These are phyloP conservation scores for Paecilomyces sp. DNA, from an alignment of 2,329 filamentous ascomycete species.

Conservation along the genomic window DNA sequence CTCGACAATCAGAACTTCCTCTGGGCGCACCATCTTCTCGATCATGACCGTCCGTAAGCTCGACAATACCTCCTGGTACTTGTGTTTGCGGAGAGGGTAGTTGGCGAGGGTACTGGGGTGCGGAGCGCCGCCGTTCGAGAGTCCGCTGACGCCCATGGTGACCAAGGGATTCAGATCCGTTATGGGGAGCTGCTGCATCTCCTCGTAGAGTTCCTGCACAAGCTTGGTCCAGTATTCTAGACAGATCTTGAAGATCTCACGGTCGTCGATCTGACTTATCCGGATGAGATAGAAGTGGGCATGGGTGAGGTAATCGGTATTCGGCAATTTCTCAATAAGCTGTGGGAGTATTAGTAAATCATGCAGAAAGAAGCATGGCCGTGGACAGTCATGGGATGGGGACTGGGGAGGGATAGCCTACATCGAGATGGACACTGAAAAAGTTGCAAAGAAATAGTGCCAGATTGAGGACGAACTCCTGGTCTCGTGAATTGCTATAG, in stretches of 20 bases:
- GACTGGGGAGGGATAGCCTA: conserved; percentile 36
- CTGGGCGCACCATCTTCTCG: conserved; percentile 97
- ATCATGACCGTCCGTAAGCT: conserved; percentile 98
- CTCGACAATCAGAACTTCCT: conserved; percentile 98
- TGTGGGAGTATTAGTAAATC: conserved; percentile 27
- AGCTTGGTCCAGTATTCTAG: conserved; percentile 99
- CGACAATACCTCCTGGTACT: conserved; percentile 88
- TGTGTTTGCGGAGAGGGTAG: conserved; percentile 94
- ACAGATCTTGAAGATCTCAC: conserved; percentile 99
- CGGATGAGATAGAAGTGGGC: conserved; percentile 97
- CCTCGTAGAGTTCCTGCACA: conserved; percentile 95
- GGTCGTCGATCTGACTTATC: conserved; percentile 96
- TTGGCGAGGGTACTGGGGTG: conserved; percentile 79
- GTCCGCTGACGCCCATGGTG: conserved; percentile 62
- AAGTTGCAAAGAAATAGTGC: conserved; percentile 96
- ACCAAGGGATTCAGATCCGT: conserved; percentile 87
- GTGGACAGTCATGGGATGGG: background rate
- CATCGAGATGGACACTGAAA: conserved; percentile 85
- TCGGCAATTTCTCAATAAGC: conserved; percentile 93
- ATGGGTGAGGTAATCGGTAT: conserved; percentile 88
- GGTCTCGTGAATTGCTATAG: conserved; percentile 83
- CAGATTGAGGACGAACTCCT: conserved; percentile 96
- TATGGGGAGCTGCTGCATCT: conserved; percentile 95
- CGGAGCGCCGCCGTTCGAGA: conserved; percentile 73
- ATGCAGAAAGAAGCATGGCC: conserved; percentile 9